Base-by-base conservation (phyloP, 805 yeast species). In the Saturnispora mendoncae region DNA sequence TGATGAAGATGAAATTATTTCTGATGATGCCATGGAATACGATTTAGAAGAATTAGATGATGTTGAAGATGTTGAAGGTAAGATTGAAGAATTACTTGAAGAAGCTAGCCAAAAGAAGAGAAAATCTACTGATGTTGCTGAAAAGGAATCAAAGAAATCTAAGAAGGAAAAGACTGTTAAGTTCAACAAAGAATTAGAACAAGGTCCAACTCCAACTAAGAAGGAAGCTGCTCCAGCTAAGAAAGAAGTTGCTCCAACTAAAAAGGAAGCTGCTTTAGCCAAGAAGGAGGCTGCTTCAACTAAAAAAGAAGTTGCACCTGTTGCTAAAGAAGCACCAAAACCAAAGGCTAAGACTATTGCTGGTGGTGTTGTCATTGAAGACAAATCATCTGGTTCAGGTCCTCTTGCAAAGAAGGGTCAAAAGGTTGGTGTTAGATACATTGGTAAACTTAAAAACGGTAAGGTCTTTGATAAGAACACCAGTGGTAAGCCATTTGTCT, bases 401-500 rank as follows among this genome's bases (percentile, higher is more conserved):
- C 78, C 85, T 55, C 70, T 71, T 49, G 95, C 94, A 61, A 88
- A 87, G 72, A 70, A 74, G 55, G 94, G 95, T 47, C 75, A 84
- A 69, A 85, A 76, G 63, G 95, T 92, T 51, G 94, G 95, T 62
- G 88, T 92, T 67, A 80, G 98, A 72, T 92, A 92, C 77, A 84
- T 92, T 54, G 98, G 98, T 62, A 94, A 92, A 72, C 79, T 92
- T 65, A 82, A 84, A 71, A 87, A 88, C 69, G 98, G 97, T 55
- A 85, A 85, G 64, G 87, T 84, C 38, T 92, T 92, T 53, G 99
- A 92, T 75, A 88, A 90, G 67, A 92, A 92, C 79, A 86, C 95
- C 54, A 74, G 80, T 51, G 99, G 99, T 57, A 90, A 86, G 72
- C 98, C 99, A 58, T 92, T 92, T 66, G 66, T 68, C 50, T 92